These are phyloP conservation scores for Kazachstania sp. DNA, from an alignment of 1,139 yeast genomes.

Conservation along the genomic window DNA sequence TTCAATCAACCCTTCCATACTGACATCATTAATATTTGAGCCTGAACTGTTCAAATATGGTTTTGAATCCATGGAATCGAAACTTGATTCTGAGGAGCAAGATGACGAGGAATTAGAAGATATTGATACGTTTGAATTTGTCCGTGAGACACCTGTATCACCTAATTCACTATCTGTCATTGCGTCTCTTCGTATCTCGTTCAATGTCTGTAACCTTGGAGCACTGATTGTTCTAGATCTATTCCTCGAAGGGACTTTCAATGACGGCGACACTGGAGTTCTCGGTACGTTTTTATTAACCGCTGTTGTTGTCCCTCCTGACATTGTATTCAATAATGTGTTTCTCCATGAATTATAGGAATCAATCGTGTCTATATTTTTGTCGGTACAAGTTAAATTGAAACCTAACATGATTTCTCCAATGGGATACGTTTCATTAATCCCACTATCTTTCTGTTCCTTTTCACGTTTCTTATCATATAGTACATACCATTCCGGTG, in stretches of 20 bases:
- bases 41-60: constrained; percentile 2
- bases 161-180: background rate
- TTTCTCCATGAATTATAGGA: constrained; percentile 21
- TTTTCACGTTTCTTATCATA: constrained; percentile 22
- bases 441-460: constrained; percentile 8
- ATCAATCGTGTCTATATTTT: constrained; percentile 13
- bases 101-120: background rate
- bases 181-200: background rate
- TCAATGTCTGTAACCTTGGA: background rate
- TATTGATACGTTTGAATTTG: background rate
- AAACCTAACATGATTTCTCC: constrained; percentile 26
- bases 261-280: background rate
- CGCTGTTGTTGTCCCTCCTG: background rate
- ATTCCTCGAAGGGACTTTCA: background rate
- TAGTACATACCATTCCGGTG: constrained; percentile 22
- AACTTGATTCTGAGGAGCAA: constrained; percentile 3
- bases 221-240: background rate
- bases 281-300: background rate
- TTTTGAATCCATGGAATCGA: constrained; percentile 7
- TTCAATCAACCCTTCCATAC: constrained; percentile 1
- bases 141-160: background rate
- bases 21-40: constrained; percentile 1
- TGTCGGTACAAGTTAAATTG: constrained; percentile 13
- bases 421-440: constrained; percentile 10
- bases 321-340: constrained; percentile 4